phyloP scores from a whole-genome alignment of 2,329 filamentous ascomycete genomes.

The Botrytis tulipae region DNA sequence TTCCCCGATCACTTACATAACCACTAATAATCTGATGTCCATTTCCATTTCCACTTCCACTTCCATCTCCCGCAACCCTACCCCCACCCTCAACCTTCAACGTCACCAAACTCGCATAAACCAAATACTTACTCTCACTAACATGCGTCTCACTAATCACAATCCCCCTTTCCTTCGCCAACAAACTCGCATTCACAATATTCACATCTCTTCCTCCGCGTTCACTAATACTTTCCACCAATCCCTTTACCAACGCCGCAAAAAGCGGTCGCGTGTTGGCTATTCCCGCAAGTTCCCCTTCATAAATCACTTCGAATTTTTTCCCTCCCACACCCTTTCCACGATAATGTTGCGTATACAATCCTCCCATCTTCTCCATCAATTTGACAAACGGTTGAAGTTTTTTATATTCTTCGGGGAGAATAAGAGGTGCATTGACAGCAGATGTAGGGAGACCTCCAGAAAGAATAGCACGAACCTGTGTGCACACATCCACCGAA shows the following conservation, averaged over 20 bases:
- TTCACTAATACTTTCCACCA: constrained; percentile 67
- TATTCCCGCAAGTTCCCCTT: constrained; percentile 69
- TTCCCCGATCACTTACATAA: constrained; percentile 61
- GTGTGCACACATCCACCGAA: constrained; percentile 77
- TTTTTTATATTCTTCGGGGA: constrained; percentile 76
- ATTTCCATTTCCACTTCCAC: constrained; percentile 30
- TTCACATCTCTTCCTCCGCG: constrained; percentile 68
- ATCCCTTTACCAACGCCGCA: constrained; percentile 74
- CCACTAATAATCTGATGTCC: constrained; percentile 56
- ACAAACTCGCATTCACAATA: constrained; percentile 76
- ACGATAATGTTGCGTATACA: constrained; percentile 74
- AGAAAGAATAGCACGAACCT: constrained; percentile 70
- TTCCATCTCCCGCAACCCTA: background rate
- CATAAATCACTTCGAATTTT: constrained; percentile 74
- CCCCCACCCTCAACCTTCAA: constrained; percentile 45
- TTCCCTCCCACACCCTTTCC: constrained; percentile 52
- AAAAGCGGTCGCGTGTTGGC: constrained; percentile 76
- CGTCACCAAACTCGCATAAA: constrained; percentile 70
- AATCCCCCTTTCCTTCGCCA: constrained; percentile 75
- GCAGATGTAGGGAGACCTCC: constrained; percentile 73
- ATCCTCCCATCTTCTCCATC: constrained; percentile 73
- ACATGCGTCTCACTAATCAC: constrained; percentile 71
- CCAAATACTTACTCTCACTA: constrained; percentile 58
- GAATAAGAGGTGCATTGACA: constrained; percentile 78
- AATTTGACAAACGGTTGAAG: constrained; percentile 74